Conservation (phyloP, 2,329 filamentous ascomycete genomes). For the Aspergillus quadricinctus region DNA sequence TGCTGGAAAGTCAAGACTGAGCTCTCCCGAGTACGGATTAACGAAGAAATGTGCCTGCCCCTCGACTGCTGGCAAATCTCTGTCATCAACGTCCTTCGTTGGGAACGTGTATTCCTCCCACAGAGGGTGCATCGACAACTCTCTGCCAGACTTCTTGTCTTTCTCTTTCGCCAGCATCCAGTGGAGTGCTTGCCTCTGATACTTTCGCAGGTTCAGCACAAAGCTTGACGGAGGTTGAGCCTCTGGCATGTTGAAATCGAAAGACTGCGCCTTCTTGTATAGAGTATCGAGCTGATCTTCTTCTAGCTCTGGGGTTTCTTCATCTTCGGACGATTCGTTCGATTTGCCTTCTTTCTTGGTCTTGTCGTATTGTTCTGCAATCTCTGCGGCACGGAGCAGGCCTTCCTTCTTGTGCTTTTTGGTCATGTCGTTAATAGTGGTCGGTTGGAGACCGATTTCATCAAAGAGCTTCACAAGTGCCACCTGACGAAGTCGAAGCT, state of each 20-base stretch:
- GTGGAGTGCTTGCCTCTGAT: conserved; percentile 90
- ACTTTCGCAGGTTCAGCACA: conserved; percentile 76
- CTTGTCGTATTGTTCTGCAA: conserved; percentile 69
- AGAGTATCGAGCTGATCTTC: conserved; percentile 91
- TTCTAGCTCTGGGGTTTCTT: conserved; percentile 87
- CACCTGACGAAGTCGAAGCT: conserved; percentile 77
- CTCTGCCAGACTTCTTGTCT: conserved; percentile 64
- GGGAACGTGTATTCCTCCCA: conserved; percentile 98
- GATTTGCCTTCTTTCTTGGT: conserved; percentile 50
- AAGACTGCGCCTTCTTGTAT: conserved; percentile 94
- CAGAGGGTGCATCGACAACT: conserved; percentile 87
- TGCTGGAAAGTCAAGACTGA: conserved; percentile 84
- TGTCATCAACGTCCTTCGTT: conserved; percentile 77
- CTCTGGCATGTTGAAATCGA: conserved; percentile 88
- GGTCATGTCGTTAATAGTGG: conserved; percentile 66
- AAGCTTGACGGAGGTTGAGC: conserved; percentile 80
- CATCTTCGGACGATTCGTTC: conserved; percentile 55
- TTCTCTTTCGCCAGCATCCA: conserved; percentile 98
- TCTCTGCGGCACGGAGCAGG: conserved; percentile 80
- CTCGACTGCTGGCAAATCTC: conserved; percentile 62
- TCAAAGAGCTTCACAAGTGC: conserved; percentile 84
- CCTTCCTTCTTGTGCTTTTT: conserved; percentile 78
- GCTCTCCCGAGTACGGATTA: conserved; percentile 92
- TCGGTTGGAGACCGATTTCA: conserved; percentile 78
- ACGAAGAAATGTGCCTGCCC: conserved; percentile 79